These are phyloP conservation scores for Suhomyces prunicola DNA, from an alignment of 805 yeast genomes.

Conservation along the genomic window DNA sequence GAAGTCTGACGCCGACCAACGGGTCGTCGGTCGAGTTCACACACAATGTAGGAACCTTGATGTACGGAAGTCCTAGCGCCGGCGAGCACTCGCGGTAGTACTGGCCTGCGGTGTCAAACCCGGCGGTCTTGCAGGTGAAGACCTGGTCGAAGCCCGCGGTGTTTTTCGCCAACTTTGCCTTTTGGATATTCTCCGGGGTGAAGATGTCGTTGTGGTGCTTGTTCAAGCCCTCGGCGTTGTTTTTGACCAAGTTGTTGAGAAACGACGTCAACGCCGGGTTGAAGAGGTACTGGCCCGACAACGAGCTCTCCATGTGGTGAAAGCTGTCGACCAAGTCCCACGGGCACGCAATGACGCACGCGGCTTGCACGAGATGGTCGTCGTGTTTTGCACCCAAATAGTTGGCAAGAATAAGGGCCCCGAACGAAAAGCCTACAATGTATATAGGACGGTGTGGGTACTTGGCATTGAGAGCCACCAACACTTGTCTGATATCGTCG, in stretches of 20 bases:
- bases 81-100: conserved; percentile 68
- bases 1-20: conserved; percentile 56
- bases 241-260: conserved; percentile 30
- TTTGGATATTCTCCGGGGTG: conserved; percentile 18
- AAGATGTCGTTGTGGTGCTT: conserved; percentile 27
- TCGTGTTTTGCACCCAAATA: conserved; percentile 56
- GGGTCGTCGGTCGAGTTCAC: conserved; percentile 77
- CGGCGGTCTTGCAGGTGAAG: conserved; percentile 64
- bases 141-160: conserved; percentile 60
- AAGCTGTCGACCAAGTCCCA: conserved; percentile 67
- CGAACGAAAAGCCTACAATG: conserved; percentile 77
- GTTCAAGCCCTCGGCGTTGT: conserved; percentile 33
- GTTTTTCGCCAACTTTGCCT: conserved; percentile 20
- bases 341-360: conserved; percentile 59
- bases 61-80: conserved; percentile 43
- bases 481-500: conserved; percentile 58
- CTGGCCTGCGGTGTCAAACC: conserved; percentile 58
- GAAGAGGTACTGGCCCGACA: conserved; percentile 33
- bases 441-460: conserved; percentile 64
- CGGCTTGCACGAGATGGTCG: conserved; percentile 41
- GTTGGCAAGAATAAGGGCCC: conserved; percentile 69
- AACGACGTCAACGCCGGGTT: conserved; percentile 32
- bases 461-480: conserved; percentile 45
- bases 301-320: conserved; percentile 36
- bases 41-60: conserved; percentile 62